phyloP scores from a whole-genome alignment of 441 rosid species.

The Syzygium malaccense region DNA sequence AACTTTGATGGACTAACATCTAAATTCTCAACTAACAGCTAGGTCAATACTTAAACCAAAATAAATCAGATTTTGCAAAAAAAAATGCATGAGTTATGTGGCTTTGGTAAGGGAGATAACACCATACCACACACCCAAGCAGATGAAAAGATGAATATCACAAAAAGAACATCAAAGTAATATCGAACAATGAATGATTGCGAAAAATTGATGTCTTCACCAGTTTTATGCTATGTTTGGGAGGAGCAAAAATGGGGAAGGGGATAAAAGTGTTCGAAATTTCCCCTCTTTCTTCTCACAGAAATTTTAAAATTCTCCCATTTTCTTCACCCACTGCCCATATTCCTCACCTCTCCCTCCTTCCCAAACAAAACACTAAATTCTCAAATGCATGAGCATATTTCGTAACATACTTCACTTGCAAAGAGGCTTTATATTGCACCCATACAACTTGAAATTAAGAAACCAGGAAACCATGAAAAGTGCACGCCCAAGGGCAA shows the following conservation, averaged over 20 bases:
- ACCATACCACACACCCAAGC: not conserved
- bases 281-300: not conserved
- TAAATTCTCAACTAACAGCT: not conserved
- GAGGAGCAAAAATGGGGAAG: not conserved
- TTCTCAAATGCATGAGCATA: not conserved
- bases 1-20: not conserved
- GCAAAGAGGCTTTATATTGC: not conserved
- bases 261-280: not conserved
- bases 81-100: not conserved
- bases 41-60: not conserved
- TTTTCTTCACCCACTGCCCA: not conserved
- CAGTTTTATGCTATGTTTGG: not conserved
- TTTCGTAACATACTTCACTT: not conserved
- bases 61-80: not conserved
- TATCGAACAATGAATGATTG: not conserved
- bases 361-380: not conserved
- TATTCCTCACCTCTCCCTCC: not conserved
- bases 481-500: not conserved
- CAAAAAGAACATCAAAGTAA: not conserved
- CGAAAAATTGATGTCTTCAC: too few species aligned
- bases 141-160: not conserved
- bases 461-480: not conserved
- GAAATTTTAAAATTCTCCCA: not conserved
- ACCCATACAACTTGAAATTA: not conserved
- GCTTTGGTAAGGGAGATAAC: not conserved